Conservation (phyloP, 2,329 filamentous ascomycete species). For the Epichloe gansuensis region DNA sequence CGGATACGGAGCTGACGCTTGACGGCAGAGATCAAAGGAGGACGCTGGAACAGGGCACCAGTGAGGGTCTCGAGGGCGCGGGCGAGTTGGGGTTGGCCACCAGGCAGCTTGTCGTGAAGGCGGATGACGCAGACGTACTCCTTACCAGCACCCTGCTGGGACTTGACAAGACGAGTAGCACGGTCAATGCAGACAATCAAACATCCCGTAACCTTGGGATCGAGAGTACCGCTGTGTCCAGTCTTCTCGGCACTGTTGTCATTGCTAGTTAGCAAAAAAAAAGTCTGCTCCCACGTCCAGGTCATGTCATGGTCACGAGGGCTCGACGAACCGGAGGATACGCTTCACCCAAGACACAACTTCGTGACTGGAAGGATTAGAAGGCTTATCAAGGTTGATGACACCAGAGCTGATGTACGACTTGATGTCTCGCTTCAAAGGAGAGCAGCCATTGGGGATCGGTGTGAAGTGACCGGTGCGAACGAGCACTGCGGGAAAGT, state of each 20-base stretch:
- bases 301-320: not conserved
- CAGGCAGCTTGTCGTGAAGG: conserved; percentile 88
- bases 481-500: conserved; percentile 54
- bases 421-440: conserved; percentile 88
- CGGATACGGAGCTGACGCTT: conserved; percentile 98
- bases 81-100: conserved; percentile 84
- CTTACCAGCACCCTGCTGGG: conserved; percentile 96
- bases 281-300: not conserved
- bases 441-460: conserved; percentile 84
- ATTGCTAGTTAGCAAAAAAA: not conserved
- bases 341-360: conserved; percentile 99
- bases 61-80: conserved; percentile 92
- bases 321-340: conserved; percentile 61
- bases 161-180: conserved; percentile 95
- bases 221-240: conserved; percentile 93
- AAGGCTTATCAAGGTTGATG: conserved; percentile 80
- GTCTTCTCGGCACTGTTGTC: conserved; percentile 61
- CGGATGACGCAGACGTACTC: conserved; percentile 96
- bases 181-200: conserved; percentile 93
- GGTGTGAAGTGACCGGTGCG: conserved; percentile 95
- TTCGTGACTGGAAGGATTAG: conserved; percentile 96
- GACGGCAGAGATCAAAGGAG: conserved; percentile 93
- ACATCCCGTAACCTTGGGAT: conserved; percentile 95
- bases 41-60: conserved; percentile 82
- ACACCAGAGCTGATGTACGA: conserved; percentile 95